phyloP scores from a whole-genome alignment of 2,329 filamentous ascomycete genomes.

The Ophiocordyceps camponoti-floridani region DNA sequence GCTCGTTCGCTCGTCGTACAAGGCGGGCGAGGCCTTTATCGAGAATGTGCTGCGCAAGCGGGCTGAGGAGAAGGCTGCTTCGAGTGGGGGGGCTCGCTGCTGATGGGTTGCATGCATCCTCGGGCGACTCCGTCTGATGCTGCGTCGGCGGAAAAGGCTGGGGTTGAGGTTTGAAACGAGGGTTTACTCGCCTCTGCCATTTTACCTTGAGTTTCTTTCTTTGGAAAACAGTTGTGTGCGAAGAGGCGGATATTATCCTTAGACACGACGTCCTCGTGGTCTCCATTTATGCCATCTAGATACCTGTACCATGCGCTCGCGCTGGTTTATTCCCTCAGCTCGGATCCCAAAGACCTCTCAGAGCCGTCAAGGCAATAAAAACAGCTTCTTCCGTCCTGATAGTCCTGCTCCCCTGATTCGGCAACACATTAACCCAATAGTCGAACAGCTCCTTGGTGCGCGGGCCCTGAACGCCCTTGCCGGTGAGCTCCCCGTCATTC shows the following conservation, averaged over 20 bases:
- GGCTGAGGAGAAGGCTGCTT: slow-evolving; percentile 21
- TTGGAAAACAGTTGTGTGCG: too few species aligned
- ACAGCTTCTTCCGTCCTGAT: slow-evolving; percentile 75
- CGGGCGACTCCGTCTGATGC: too few species aligned
- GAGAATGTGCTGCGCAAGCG: slow-evolving; percentile 93
- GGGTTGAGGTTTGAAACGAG: too few species aligned
- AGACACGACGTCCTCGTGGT: too few species aligned
- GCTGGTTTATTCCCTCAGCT: slow-evolving; percentile 1
- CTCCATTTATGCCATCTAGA: too few species aligned
- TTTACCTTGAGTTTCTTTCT: too few species aligned
- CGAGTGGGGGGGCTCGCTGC: too few species aligned
- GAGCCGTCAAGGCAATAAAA: slow-evolving; percentile 53
- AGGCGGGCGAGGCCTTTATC: slow-evolving; percentile 95
- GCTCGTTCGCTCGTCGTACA: slow-evolving; percentile 86
- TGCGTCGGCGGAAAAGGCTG: too few species aligned
- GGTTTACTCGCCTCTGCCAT: too few species aligned
- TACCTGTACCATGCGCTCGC: background rate
- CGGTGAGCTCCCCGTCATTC: slow-evolving; percentile 35
- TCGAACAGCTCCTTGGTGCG: slow-evolving; percentile 61
- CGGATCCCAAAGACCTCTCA: slow-evolving; percentile 39
- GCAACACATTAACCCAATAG: slow-evolving; percentile 66
- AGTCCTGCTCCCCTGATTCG: slow-evolving; percentile 63
- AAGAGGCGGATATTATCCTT: too few species aligned
- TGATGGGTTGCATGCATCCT: too few species aligned
- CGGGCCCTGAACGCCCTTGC: slow-evolving; percentile 43